Conservation (phyloP, 495 filamentous ascomycete species). For the Parathielavia appendiculata region DNA sequence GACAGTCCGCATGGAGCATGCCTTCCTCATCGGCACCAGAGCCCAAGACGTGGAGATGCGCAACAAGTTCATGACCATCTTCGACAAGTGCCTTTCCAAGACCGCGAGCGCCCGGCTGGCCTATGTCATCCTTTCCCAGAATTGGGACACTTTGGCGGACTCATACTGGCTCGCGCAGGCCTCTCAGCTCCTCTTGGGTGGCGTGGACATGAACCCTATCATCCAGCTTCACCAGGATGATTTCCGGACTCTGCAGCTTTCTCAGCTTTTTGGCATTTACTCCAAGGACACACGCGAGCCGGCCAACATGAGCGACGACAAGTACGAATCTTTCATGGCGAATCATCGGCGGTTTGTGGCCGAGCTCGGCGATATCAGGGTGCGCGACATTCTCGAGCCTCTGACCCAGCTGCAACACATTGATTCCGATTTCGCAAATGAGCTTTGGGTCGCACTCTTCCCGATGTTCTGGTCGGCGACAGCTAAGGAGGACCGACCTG, state of each 20-base stretch:
- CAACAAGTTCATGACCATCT: slow-evolving; percentile 90
- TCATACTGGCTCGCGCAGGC: slow-evolving; percentile 97
- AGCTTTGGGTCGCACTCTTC: slow-evolving; percentile 87
- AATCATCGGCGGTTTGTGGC: slow-evolving; percentile 73
- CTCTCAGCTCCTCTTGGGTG: slow-evolving; percentile 82
- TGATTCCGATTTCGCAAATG: slow-evolving; percentile 69
- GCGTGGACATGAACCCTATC: slow-evolving; percentile 73
- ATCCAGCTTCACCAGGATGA: slow-evolving; percentile 77
- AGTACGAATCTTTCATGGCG: slow-evolving; percentile 72
- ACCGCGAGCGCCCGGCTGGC: slow-evolving; percentile 77
- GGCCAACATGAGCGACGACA: slow-evolving; percentile 70
- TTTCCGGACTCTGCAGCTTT: slow-evolving; percentile 67
- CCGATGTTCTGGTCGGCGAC: slow-evolving; percentile 89
- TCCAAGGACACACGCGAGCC: slow-evolving; percentile 66
- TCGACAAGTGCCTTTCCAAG: slow-evolving; percentile 83
- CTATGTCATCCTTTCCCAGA: slow-evolving; percentile 88
- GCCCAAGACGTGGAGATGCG: slow-evolving; percentile 96
- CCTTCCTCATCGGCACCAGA: slow-evolving; percentile 91
- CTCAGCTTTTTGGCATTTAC: slow-evolving; percentile 63
- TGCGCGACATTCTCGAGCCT: slow-evolving; percentile 83
- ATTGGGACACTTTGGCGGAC: slow-evolving; percentile 92
- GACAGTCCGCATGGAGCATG: slow-evolving; percentile 93
- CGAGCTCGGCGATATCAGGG: slow-evolving; percentile 76
- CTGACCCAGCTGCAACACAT: slow-evolving; percentile 92
- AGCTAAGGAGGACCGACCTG: slow-evolving; percentile 79